Evolutionary conservation across 2,329 filamentous ascomycete species (phyloP).

Genomic region (Ilyonectria mors-panacis): DNA sequence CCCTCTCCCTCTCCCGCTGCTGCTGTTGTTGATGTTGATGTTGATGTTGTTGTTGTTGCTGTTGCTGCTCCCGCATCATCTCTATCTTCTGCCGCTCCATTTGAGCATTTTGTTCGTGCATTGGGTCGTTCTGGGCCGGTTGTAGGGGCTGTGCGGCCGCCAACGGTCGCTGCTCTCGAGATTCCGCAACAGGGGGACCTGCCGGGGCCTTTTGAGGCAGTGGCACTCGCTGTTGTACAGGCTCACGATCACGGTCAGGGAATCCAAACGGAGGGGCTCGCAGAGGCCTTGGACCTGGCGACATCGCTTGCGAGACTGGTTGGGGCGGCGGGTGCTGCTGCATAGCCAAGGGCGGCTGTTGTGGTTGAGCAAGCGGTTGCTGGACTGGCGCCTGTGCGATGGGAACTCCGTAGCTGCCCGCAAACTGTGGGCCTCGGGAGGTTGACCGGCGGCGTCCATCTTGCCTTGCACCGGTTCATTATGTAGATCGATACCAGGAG

Average conservation of each 20-base stretch:
- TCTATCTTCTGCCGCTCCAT: constrained; percentile 53
- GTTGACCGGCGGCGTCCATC: constrained; percentile 56
- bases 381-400: constrained; percentile 62
- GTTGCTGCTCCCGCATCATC: constrained; percentile 49
- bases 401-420: constrained; percentile 61
- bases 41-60: constrained; percentile 25
- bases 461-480: constrained; percentile 64
- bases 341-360: constrained; percentile 50
- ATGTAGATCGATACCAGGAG: constrained; percentile 60
- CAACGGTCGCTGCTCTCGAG: constrained; percentile 53
- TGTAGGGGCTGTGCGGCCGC: constrained; percentile 54
- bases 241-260: constrained; percentile 55
- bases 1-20: constrained; percentile 48
- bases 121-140: constrained; percentile 51
- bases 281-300: constrained; percentile 60
- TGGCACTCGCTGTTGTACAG: constrained; percentile 56
- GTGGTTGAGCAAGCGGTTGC: constrained; percentile 47
- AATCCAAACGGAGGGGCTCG: constrained; percentile 63
- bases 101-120: constrained; percentile 51
- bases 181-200: constrained; percentile 51
- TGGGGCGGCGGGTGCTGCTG: constrained; percentile 57
- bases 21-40: constrained; percentile 31
- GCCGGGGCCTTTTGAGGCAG: constrained; percentile 58
- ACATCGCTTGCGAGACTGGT: constrained; percentile 61
- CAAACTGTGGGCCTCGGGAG: constrained; percentile 56